These are phyloP conservation scores for Ceratocystis harringtonii DNA, from an alignment of 2,329 filamentous ascomycete genomes.

Conservation along the genomic window DNA sequence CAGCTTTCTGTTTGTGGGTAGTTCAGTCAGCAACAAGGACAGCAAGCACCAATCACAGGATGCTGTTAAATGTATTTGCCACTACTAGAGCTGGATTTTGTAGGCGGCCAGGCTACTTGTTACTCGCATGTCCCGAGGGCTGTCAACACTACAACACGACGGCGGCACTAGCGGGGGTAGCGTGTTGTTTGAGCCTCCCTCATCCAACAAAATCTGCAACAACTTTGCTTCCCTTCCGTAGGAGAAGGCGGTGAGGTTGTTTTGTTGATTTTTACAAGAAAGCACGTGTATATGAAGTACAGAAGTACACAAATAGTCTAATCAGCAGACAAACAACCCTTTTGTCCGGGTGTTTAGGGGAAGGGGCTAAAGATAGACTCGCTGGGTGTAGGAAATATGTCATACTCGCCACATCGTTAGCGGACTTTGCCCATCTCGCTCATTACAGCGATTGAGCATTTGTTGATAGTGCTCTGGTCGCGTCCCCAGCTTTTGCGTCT, in stretches of 20 bases:
- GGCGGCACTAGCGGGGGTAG: not conserved
- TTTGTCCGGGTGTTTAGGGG: not conserved
- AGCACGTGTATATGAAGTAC: not conserved
- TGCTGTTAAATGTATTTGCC: not conserved
- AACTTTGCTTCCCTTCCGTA: not conserved
- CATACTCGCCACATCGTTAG: not conserved
- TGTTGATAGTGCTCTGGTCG: not conserved
- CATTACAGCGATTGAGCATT: not conserved
- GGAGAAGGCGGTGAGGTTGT: not conserved
- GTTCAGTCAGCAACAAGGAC: not conserved
- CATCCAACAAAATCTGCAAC: not conserved
- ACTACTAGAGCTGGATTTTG: not conserved
- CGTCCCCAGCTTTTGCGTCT: not conserved
- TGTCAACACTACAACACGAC: not conserved
- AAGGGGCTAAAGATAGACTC: not conserved
- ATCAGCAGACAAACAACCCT: not conserved
- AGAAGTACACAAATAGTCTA: not conserved
- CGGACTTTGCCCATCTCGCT: not conserved
- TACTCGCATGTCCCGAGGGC: not conserved
- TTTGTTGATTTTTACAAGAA: too few relatives aligned
- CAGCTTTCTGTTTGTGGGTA: not conserved
- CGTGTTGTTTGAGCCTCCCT: not conserved
- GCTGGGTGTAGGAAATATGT: not conserved
- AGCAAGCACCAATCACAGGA: constrained; percentile 2
- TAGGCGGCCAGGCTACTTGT: not conserved